Base-by-base conservation (phyloP, 1,284 basidiomycete genomes). In the Ustilago curta region DNA sequence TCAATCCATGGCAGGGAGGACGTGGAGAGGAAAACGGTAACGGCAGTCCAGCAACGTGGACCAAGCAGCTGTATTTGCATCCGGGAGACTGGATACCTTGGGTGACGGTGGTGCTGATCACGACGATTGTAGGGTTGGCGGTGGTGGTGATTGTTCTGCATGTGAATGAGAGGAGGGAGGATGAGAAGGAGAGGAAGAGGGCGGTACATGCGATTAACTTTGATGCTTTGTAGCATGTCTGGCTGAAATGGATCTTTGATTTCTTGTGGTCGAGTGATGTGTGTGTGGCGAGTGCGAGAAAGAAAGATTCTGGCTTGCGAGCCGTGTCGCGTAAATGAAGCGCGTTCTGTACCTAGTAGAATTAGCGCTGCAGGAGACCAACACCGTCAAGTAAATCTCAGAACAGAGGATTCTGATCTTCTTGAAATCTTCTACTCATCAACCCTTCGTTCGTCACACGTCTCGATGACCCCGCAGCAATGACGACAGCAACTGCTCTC, bases 71-170 rank as follows among this genome's bases (percentile, higher is more conserved):
- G 64, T 99, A 94, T 84, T 86, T 99, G 77, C 88, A 95, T 48
- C 96, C 96, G 1, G 96, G 95, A 16, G 93, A 95, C 78, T 99
- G 96, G 95, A 94, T 98, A 73, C 94, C 94, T 1, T 96, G 92
- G 93, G 97, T 99, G 12, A 95, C 92, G 4, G 86, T 94, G 43
- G 93, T 92, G 0, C 90, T 97, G 0, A 87, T 94, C 3, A 90
- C 89, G 1, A 90, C 92, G 3, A 93, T 92, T 45, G 80, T 90
- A 1, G 83, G 93, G 39, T 87, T 99, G 45, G 93, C 91, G 0
- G 86, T 90, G 18, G 91, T 97, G 50, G 94, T 97, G 51, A 88
- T 95, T 45, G 90, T 93, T 56, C 85, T 99, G 78, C 94, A 97
- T 87, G 83, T 95, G 78, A 93, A 92, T 78, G 96, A 99, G 86